Evolutionary conservation across 495 filamentous ascomycete genomes (phyloP), one percentile per base, ranked within the genome.

Genomic region (Penicillium fimorum): DNA sequence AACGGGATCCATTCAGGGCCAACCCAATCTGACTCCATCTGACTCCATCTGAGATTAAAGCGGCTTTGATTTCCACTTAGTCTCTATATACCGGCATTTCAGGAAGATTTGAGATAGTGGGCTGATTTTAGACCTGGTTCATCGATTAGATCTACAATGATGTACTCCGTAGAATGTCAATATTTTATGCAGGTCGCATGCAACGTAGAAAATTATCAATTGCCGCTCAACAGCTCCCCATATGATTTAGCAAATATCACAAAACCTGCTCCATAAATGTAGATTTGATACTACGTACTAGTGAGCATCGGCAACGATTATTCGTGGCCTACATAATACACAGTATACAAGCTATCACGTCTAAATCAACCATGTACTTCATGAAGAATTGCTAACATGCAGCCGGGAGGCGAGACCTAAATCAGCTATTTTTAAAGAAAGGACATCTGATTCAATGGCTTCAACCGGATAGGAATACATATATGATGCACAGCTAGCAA

Each of bases 1-100:
- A 48, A 48, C 46, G 29, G 29, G n/a, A 30, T 17, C 44, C 22
- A 47, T 47, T 11, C 44, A 47, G 44, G 32, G 32, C 44, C 44
- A 35, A 35, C 25, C 27, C 44, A 8, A 15, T 48, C 27, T 47
- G 25, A 5, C 17, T 32, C 46, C 46, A 48, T 48, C n/a, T 13
- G 15, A 47, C 29, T 18, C 44, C 30, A 47, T 29, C 9, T 32
- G 27, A 33, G 18, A 32, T 6, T 10, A 29, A 8, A 30, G 5
- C 46, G 46, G 46, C 4, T 27, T 32, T 18, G 4, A 20, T 48
- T 30, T 48, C 46, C 46, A 15, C n/a, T 3, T 18, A 11, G 20
- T 10, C 17, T 5, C 3, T 24, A 43, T 43, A 17, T 12, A 43
- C 4, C 4, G 5, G 5, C 4, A 33, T 48, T 7, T 12, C 17